Evolutionary conservation across 768 basidiomycete species (phyloP), one percentile per base, ranked within the genome.

Genomic region (Tylopilus plumbeoviolaceoides): DNA sequence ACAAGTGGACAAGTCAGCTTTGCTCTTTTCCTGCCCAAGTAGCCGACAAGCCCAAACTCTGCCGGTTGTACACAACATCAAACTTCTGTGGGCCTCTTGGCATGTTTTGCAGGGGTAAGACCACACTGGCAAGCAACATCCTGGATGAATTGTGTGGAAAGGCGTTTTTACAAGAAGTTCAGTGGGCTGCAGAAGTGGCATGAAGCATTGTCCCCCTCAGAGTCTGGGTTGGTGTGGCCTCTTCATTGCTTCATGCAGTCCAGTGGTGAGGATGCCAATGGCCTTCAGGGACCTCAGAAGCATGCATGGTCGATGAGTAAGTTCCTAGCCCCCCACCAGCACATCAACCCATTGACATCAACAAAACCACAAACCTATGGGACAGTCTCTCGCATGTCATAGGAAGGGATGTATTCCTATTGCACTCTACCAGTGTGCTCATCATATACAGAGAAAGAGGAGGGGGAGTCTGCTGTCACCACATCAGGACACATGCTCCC

Each of bases 1-100:
- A 45, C 20, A 0, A 52, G 36, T 2, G 44, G 51, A 44, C 51
- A 52, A 2, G 44, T 53, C 2, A 53, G 17, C 30, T 51, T 46
- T 1, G 51, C 51, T 20, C 28, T 27, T 18, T 23, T 49, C 21
- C 48, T 49, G 0, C 28, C 39, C 0, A 6, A 10, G 20, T 41
- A 49, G 4, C 48, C 39, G 4, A 21, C 10, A 5, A 49, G 40
- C 0, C 14, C 6, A 30, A 40, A 48, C 47, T 46, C 9, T 12
- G 21, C 8, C 30, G 7, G 30, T 23, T 2, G 5, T 23, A 5
- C 23, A 23, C 5, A 11, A 30, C 8, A 7, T 30, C 7, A 30
- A 11, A 30, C 8, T 11, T 8, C 30, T 8, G 10, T n/a, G n/a
- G n/a, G n/a, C n/a, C n/a, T n/a, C n/a, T n/a, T n/a, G n/a, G n/a